Conservation (phyloP, 2,329 filamentous ascomycete species). For the Pseudogymnoascus sp. region DNA sequence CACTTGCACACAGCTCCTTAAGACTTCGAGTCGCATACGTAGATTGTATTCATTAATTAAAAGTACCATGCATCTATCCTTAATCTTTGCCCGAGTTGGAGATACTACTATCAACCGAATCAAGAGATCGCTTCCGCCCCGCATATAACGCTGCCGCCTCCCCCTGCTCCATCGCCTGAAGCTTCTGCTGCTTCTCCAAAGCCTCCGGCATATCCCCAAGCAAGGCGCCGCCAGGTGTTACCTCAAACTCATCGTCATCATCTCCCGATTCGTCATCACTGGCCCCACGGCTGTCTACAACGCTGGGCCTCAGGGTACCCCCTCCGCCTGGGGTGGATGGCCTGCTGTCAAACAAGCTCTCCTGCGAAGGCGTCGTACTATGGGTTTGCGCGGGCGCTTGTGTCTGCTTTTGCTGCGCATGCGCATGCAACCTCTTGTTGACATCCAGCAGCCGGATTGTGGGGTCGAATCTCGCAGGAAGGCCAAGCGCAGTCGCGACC, state of each 20-base stretch:
- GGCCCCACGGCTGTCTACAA: slow-evolving; percentile 21
- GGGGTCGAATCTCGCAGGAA: slow-evolving; percentile 55
- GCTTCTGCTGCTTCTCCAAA: slow-evolving; percentile 38
- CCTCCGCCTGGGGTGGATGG: slow-evolving; percentile 20
- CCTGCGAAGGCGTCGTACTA: neutral
- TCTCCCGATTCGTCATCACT: slow-evolving; percentile 30
- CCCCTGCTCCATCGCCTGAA: slow-evolving; percentile 52
- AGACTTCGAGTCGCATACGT: neutral
- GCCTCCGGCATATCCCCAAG: slow-evolving; percentile 17
- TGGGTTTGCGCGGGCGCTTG: neutral
- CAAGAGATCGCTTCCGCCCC: slow-evolving; percentile 12
- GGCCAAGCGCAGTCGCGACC: slow-evolving; percentile 53
- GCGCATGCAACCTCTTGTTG: slow-evolving; percentile 11
- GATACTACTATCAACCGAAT: slow-evolving; percentile 17
- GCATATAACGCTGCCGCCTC: slow-evolving; percentile 43
- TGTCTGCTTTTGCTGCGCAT: neutral
- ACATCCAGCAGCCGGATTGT: slow-evolving; percentile 49
- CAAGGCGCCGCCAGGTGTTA: slow-evolving; percentile 21
- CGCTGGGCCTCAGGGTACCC: slow-evolving; percentile 32
- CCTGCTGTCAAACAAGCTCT: slow-evolving; percentile 14
- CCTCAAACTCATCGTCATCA: slow-evolving; percentile 27
- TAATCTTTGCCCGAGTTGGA: neutral
- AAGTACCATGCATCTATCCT: neutral
- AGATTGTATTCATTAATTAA: slow-evolving; percentile 1
- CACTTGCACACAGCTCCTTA: neutral